These are phyloP conservation scores for Gossypium laxum DNA, from an alignment of 441 rosid species.

Conservation along the genomic window DNA sequence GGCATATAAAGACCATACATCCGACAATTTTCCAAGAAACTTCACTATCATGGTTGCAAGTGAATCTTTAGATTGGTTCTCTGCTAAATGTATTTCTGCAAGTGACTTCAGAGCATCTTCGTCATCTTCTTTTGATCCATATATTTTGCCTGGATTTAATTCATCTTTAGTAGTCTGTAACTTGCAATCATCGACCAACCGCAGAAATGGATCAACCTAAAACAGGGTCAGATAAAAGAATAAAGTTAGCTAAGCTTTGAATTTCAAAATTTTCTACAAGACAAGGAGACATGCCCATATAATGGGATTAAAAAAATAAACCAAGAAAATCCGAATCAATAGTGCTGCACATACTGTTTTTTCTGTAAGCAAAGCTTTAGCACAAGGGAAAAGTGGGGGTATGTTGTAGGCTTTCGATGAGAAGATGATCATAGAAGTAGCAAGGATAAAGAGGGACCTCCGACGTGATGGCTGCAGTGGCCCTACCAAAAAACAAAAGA, in stretches of 20 bases:
- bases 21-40: slow-evolving; percentile 44
- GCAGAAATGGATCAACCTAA: slow-evolving; percentile 75
- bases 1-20: slow-evolving; percentile 30
- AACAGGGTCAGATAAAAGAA: neutral
- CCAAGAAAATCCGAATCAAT: slow-evolving; percentile 4
- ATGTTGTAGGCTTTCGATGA: slow-evolving; percentile 64
- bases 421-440: slow-evolving; percentile 71
- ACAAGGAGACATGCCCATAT: neutral
- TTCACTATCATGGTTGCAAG: slow-evolving; percentile 50
- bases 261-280: neutral
- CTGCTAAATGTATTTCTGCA: slow-evolving; percentile 41
- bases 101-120: slow-evolving; percentile 51
- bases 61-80: slow-evolving; percentile 47
- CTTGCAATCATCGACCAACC: slow-evolving; percentile 57
- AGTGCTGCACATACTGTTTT: slow-evolving; percentile 41
- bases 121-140: slow-evolving; percentile 72
- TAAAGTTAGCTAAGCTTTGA: neutral
- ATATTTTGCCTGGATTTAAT: slow-evolving; percentile 23
- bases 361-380: slow-evolving; percentile 53
- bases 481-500: slow-evolving; percentile 36
- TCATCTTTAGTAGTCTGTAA: slow-evolving; percentile 42
- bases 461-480: slow-evolving; percentile 67
- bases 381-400: slow-evolving; percentile 50
- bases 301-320: neutral
- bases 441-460: slow-evolving; percentile 59